phyloP scores from a whole-genome alignment of 2,329 filamentous ascomycete species.

The Dactylellina cionopaga region DNA sequence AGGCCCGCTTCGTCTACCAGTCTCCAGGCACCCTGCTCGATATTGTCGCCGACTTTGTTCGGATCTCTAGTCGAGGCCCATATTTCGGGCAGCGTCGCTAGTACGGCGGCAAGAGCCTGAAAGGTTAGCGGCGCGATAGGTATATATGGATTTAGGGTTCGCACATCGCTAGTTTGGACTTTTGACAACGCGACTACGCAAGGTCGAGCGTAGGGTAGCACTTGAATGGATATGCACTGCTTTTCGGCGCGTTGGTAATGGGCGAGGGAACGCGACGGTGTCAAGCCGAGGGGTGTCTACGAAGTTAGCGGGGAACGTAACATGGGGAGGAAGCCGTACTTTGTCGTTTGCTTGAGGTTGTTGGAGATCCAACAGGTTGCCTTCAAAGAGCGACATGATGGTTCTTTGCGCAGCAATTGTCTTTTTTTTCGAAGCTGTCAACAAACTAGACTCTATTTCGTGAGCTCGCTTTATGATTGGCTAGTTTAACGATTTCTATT shows the following conservation, averaged over 20 bases:
- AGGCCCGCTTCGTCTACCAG: conserved; percentile 29
- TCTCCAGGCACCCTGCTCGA: conserved; percentile 25
- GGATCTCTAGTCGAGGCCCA: neutral
- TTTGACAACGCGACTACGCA: conserved; percentile 31
- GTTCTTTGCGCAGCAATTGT: too few relatives aligned
- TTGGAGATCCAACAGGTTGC: conserved; percentile 29
- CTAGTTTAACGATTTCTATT: too few relatives aligned
- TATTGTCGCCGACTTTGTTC: neutral
- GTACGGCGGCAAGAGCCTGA: neutral
- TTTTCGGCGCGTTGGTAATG: conserved; percentile 37
- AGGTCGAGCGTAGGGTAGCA: conserved; percentile 34
- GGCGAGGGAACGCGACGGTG: conserved; percentile 5
- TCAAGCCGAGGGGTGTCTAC: conserved; percentile 5
- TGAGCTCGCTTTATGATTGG: too few relatives aligned
- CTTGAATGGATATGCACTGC: conserved; percentile 29
- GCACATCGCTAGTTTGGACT: conserved; percentile 8
- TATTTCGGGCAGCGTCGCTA: conserved; percentile 28
- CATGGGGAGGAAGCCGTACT: neutral
- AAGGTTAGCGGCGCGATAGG: neutral
- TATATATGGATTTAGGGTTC: neutral
- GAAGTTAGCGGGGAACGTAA: neutral
- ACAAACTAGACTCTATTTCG: too few relatives aligned
- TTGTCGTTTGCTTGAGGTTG: conserved; percentile 4
- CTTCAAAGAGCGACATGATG: conserved; percentile 10
- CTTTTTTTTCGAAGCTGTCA: too few relatives aligned